Evolutionary conservation across 2,329 filamentous ascomycete genomes (phyloP), one percentile per base, ranked within the genome.

Genomic region (Rutstroemia sp.): DNA sequence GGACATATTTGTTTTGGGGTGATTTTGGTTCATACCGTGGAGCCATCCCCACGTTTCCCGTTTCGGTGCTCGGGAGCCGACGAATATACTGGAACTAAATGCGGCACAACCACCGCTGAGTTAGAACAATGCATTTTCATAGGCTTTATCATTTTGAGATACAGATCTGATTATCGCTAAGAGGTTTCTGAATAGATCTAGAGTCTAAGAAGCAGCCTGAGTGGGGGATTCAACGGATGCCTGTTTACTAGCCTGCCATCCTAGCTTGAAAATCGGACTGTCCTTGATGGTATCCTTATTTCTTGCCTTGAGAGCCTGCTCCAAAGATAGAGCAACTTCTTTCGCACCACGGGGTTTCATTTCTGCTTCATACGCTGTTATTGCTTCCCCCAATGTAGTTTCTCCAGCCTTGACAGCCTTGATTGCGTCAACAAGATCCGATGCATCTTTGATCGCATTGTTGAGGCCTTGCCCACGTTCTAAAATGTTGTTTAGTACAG

Each of bases 281-380:
- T 49, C 47, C 19, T 36, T 49, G 8, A 49, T n/a, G 9, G 23
- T 49, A n/a, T 12, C 19, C 14, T 16, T 36, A 25, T 49, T 16
- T n/a, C 34, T 34, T 16, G 34, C 47, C 9, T 34, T 38, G 14
- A 36, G 25, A 46, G 73, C 74, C 61, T 78, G 77, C 60, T 70
- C 67, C 47, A 73, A 67, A 14, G 71, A 74, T 12, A 72, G 62
- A 17, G 69, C 63, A 49, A 78, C 76, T 57, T 78, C 76, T 38
- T 71, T 70, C 9, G 70, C 71, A 3, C 70, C 73, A 30, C 76
- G 68, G 9, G 69, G 65, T 19, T 75, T 70, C 69, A 78, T 73
- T 63, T 76, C 75, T 1, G 65, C 64, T 58, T 78, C 74, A 58
- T 76, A 78, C 2, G 58, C 63, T 5, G 61, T 63, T 25, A 78